phyloP scores from a whole-genome alignment of 73 alveolate species.

The Blepharisma stoltei region DNA sequence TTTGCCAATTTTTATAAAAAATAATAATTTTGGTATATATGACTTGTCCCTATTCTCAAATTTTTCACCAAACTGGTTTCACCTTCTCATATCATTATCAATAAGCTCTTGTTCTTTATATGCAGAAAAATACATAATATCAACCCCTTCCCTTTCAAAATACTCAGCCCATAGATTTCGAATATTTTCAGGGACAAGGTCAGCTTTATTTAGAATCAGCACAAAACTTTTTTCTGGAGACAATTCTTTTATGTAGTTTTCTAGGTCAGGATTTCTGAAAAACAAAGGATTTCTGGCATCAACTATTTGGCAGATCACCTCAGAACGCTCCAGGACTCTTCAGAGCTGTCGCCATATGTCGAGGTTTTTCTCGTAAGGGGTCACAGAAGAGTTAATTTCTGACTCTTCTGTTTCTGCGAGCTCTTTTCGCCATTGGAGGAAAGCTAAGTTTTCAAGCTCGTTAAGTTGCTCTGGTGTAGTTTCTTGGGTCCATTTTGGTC shows the following conservation, averaged over 20 bases:
- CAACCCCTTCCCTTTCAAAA: slow-evolving; percentile 74
- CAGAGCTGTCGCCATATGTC: slow-evolving; percentile 98
- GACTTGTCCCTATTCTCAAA: slow-evolving; percentile 35
- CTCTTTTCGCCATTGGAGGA: slow-evolving; percentile 95
- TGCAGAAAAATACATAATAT: slow-evolving; percentile 93
- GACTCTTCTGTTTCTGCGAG: slow-evolving; percentile 94
- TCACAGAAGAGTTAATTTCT: slow-evolving; percentile 81
- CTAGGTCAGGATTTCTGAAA: slow-evolving; percentile 90
- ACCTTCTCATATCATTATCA: slow-evolving; percentile 62
- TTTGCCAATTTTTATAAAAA: too few species aligned
- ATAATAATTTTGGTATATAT: too few species aligned
- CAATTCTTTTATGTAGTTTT: slow-evolving; percentile 80
- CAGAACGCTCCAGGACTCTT: slow-evolving; percentile 94
- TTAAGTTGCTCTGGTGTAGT: slow-evolving; percentile 82
- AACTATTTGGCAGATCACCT: slow-evolving; percentile 86
- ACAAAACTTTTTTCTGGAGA: slow-evolving; percentile 49
- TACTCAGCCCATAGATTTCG: slow-evolving; percentile 90
- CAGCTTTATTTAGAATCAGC: slow-evolving; percentile 88
- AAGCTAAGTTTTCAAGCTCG: slow-evolving; percentile 83
- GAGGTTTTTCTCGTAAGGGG: slow-evolving; percentile 98
- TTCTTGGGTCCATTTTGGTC: slow-evolving; percentile 90
- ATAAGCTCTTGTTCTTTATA: slow-evolving; percentile 70
- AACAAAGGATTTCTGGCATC: slow-evolving; percentile 97
- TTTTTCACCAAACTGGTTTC: slow-evolving; percentile 34
- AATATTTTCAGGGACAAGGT: slow-evolving; percentile 79